Base-by-base conservation (phyloP, 2,329 filamentous ascomycete species). In the Phaeoacremonium minimum region DNA sequence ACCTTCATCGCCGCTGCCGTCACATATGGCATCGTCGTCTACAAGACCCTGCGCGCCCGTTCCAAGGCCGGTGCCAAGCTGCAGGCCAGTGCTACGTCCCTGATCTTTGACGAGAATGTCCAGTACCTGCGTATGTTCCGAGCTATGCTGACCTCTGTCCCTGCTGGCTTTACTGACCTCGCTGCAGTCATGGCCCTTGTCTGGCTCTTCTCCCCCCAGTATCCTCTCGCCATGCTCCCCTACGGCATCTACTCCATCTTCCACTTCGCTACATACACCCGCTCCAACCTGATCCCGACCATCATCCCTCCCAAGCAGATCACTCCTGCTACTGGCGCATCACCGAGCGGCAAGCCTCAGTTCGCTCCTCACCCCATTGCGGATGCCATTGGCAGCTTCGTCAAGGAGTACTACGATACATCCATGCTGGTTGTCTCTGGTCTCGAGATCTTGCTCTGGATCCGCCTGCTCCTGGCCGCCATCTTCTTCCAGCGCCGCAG, bases 161-260 rank as follows among this genome's bases (percentile, higher is more conserved):
- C 16, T 14, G 8, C 14, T 18, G 15, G 29, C 15, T 22, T 15
- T n/a, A n/a, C 15, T 16, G 18, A 30, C 31, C 32, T 15, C 19
- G 15, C 38, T 45, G 19, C 55, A 95, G 90, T 80, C 52, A 90
- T 97, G 86, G 89, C 90, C 38, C 75, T 97, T 44, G 79, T 97
- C 53, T 98, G 93, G 93, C 86, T 98, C 52, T 84, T 91, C 65
- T 82, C 84, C 43, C 85, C 87, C 51, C 90, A 96, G 69, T 85
- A 94, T 54, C 83, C 88, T 26, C 75, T 96, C 51, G 93, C 93
- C 38, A 78, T 98, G 54, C 79, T 96, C 38, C 93, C 93, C 18
- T 98, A 95, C 70, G 83, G 82, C 51, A 87, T 98, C 64, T 98
- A 97, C 78, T 97, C 91, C 41, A 67, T 97, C 64, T 98, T 98